Percentiles rank a stretch among this genome's conserved stretches.
phyloP scores from a whole-genome alignment of 1,139 yeast genomes.

The Pneumocystis canis region DNA sequence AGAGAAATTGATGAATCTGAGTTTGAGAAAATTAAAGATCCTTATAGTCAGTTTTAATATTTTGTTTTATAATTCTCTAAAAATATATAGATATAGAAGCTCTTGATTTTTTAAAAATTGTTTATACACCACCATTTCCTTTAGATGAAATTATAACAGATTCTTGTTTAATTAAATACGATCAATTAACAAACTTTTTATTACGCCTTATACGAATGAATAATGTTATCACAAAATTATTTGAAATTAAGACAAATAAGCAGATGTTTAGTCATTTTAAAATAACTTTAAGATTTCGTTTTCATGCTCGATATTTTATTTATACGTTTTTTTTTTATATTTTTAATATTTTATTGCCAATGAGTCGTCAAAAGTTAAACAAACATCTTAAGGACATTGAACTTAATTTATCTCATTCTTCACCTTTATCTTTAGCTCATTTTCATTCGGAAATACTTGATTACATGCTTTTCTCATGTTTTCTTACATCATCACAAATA shows the following conservation, averaged over 20 bases:
- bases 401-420: neutral
- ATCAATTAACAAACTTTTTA: neutral
- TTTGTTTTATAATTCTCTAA: neutral
- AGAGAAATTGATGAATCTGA: neutral
- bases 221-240: neutral
- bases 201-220: neutral
- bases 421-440: neutral
- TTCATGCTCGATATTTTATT: neutral
- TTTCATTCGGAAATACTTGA: neutral
- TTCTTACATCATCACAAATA: neutral
- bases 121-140: constrained; percentile 1
- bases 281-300: neutral
- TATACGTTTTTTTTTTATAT: neutral
- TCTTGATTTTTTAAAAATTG: neutral
- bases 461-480: neutral
- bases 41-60: constrained; percentile 2
- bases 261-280: neutral
- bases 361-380: neutral
- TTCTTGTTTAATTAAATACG: neutral
- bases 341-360: neutral
- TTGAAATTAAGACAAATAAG: neutral
- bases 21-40: neutral
- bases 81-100: neutral
- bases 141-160: neutral
- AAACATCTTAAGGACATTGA: neutral